Conservation (phyloP, 2,329 filamentous ascomycete genomes). For the Fusarium chuoi region DNA sequence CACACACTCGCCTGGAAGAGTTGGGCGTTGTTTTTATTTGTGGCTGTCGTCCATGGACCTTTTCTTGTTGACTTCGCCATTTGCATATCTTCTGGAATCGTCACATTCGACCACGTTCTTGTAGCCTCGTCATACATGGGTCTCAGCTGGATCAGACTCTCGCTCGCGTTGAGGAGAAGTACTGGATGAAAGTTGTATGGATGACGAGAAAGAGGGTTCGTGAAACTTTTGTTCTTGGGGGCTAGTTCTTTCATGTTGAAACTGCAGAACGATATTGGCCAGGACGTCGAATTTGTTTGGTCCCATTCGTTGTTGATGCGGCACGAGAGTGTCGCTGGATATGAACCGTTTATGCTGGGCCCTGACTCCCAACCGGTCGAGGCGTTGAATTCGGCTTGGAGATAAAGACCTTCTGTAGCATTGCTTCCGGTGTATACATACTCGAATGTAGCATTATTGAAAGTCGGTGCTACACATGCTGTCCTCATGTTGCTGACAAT, state of each 20-base stretch:
- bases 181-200: not conserved
- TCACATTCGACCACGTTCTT: accelerated
- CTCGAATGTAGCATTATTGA: accelerated
- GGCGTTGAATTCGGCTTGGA: not conserved
- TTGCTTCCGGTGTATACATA: not conserved
- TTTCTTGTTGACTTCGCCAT: not conserved
- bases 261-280: conserved; percentile 3
- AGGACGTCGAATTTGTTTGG: not conserved
- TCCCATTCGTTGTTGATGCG: conserved; percentile 2
- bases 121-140: not conserved
- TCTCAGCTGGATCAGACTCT: accelerated
- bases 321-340: not conserved
- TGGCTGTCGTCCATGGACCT: not conserved
- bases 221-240: not conserved
- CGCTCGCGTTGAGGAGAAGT: conserved; percentile 3
- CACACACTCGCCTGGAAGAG: not conserved
- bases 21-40: not conserved
- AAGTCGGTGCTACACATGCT: not conserved
- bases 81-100: not conserved
- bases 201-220: not conserved
- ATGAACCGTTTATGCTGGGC: not conserved
- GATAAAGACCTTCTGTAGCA: not conserved
- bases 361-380: not conserved
- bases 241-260: not conserved
- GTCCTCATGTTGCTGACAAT: not conserved